Conservation (phyloP, 352 stramenopile genomes). For the Globisporangium apiculatum region DNA sequence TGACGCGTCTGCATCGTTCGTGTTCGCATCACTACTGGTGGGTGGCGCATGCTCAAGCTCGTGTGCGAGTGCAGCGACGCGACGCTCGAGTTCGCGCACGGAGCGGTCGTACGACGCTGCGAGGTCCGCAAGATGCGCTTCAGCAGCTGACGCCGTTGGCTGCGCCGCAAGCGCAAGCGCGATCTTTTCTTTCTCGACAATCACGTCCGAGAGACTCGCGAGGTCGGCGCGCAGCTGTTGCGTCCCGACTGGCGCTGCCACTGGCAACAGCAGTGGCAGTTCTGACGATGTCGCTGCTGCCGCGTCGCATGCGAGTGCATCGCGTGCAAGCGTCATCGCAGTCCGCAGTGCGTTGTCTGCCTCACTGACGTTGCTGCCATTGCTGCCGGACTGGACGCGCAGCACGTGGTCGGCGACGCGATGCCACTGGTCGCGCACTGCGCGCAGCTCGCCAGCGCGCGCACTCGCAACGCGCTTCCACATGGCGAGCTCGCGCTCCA, state of each 20-base stretch:
- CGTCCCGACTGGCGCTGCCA: not conserved
- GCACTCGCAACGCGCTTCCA: constrained; percentile 26
- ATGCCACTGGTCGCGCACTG: constrained; percentile 63
- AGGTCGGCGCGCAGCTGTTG: constrained; percentile 15
- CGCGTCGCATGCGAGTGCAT: constrained; percentile 28
- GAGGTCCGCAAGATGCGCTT: constrained; percentile 27
- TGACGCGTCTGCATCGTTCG: constrained; percentile 1
- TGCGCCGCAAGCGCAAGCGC: constrained; percentile 16
- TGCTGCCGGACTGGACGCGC: not conserved
- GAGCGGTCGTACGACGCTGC: constrained; percentile 31
- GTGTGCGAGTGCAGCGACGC: constrained; percentile 8
- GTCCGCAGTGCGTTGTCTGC: constrained; percentile 6
- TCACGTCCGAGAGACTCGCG: constrained; percentile 31
- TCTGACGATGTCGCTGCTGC: constrained; percentile 9
- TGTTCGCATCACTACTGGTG: not conserved
- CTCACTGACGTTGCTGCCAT: not conserved
- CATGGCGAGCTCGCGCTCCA: constrained; percentile 13
- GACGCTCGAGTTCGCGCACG: constrained; percentile 26
- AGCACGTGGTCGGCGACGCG: constrained; percentile 38
- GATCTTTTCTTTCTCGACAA: constrained; percentile 49
- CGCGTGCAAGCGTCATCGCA: constrained; percentile 14
- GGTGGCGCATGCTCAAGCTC: constrained; percentile 3
- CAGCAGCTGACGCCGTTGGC: not conserved
- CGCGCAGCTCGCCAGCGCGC: constrained; percentile 37
- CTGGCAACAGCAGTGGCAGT: not conserved